Conservation (phyloP, 805 yeast species). For the Candida easanensis region DNA sequence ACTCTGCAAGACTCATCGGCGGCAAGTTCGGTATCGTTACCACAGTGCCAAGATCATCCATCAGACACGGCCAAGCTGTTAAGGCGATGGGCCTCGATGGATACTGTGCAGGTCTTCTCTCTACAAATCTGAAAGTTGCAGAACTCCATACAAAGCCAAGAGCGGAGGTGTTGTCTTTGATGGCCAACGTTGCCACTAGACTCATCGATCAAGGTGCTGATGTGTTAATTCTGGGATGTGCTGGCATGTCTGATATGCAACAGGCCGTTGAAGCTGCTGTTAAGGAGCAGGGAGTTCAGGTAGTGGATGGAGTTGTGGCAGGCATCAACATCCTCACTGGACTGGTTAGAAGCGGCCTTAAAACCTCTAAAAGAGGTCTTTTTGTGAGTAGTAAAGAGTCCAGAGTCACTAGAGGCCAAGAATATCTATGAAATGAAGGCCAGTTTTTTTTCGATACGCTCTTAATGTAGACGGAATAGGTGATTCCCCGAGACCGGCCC, state of each 20-base stretch:
- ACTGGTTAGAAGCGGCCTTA: conserved; percentile 24
- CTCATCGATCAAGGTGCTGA: conserved; percentile 32
- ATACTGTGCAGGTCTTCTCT: conserved; percentile 32
- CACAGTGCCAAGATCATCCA: conserved; percentile 30
- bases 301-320: conserved; percentile 28
- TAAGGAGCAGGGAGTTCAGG: conserved; percentile 19
- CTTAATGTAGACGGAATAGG: no score
- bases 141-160: conserved; percentile 33
- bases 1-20: conserved; percentile 32
- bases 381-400: conserved; percentile 24
- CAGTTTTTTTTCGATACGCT: no score
- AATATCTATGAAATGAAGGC: conserved; percentile 10
- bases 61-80: conserved; percentile 32
- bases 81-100: conserved; percentile 29
- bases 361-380: conserved; percentile 30
- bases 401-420: conserved; percentile 23
- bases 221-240: conserved; percentile 30
- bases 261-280: conserved; percentile 25
- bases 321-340: conserved; percentile 27
- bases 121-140: conserved; percentile 32
- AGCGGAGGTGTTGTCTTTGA: conserved; percentile 27
- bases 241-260: conserved; percentile 33
- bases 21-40: conserved; percentile 34
- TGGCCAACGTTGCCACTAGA: conserved; percentile 26
- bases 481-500: no score